Percentiles rank a stretch among this genome's conserved stretches.
Conservation (phyloP, 805 yeast genomes). For the Barnettozyma wickerhamii region DNA sequence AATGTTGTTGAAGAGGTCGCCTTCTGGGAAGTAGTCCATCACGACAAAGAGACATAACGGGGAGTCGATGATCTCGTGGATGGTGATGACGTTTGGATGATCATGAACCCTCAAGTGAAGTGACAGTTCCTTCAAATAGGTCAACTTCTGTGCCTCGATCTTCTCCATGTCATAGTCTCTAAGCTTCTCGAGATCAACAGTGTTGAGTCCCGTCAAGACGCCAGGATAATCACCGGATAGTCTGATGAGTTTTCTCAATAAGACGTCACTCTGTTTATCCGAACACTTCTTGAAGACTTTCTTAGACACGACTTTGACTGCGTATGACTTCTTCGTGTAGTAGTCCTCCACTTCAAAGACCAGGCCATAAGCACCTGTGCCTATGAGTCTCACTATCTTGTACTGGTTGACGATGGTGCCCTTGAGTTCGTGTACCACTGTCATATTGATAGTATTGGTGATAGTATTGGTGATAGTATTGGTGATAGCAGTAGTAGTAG, state of each 20-base stretch:
- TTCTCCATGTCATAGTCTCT: constrained; percentile 1
- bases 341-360: constrained; percentile 67
- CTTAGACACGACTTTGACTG: constrained; percentile 69
- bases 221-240: constrained; percentile 1
- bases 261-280: constrained; percentile 20
- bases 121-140: constrained; percentile 55
- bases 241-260: constrained; percentile 16
- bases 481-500: neutral
- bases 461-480: neutral
- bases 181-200: constrained; percentile 21
- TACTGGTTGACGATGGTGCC: constrained; percentile 18
- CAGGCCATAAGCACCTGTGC: constrained; percentile 84
- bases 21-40: constrained; percentile 83
- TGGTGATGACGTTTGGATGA: constrained; percentile 75
- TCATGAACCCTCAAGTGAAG: constrained; percentile 70
- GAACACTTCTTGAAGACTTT: constrained; percentile 1
- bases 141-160: constrained; percentile 13
- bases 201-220: constrained; percentile 10
- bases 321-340: constrained; percentile 46
- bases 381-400: constrained; percentile 30
- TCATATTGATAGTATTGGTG: neutral
- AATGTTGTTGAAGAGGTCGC: constrained; percentile 83
- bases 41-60: constrained; percentile 59
- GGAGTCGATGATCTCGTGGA: constrained; percentile 66
- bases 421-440: constrained; percentile 3